These are phyloP conservation scores for Hypocrella siamensis DNA, from an alignment of 2,329 filamentous ascomycete species.

Conservation along the genomic window DNA sequence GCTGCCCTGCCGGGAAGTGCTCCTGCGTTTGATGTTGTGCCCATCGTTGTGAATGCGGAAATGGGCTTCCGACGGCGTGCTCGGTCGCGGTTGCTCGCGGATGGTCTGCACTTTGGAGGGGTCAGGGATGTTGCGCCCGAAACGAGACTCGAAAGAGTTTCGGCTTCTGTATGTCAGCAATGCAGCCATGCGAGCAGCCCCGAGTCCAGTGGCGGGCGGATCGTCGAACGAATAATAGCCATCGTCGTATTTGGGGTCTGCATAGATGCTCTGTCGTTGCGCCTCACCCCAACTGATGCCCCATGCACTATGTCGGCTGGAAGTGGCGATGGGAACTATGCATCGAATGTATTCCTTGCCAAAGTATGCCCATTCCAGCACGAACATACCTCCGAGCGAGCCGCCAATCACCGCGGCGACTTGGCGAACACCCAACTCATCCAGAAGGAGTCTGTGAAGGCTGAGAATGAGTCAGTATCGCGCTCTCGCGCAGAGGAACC, in stretches of 20 bases:
- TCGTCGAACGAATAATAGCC: constrained; percentile 86
- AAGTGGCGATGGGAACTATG: constrained; percentile 74
- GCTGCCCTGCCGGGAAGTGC: constrained; percentile 32
- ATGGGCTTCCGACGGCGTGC: constrained; percentile 53
- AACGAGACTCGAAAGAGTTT: constrained; percentile 91
- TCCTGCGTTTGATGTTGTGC: constrained; percentile 44
- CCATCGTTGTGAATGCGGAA: constrained; percentile 76
- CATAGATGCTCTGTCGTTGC: constrained; percentile 87
- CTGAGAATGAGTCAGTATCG: constrained; percentile 26
- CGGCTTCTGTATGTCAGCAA: constrained; percentile 90
- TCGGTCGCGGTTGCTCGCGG: constrained; percentile 45
- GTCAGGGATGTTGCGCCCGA: constrained; percentile 85
- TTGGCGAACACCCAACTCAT: constrained; percentile 65
- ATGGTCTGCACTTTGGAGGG: constrained; percentile 72
- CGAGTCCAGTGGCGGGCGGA: constrained; percentile 72
- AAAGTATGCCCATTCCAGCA: constrained; percentile 84
- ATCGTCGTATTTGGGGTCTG: constrained; percentile 95
- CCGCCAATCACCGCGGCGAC: constrained; percentile 69
- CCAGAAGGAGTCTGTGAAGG: constrained; percentile 64
- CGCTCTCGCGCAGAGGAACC: background rate
- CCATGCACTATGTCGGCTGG: constrained; percentile 74
- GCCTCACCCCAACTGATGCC: constrained; percentile 85
- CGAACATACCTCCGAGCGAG: constrained; percentile 79
- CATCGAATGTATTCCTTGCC: constrained; percentile 71
- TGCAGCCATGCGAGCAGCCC: constrained; percentile 91